These are phyloP conservation scores for Cantharellus cinnabarinus DNA, from an alignment of 768 basidiomycete genomes.

Conservation along the genomic window DNA sequence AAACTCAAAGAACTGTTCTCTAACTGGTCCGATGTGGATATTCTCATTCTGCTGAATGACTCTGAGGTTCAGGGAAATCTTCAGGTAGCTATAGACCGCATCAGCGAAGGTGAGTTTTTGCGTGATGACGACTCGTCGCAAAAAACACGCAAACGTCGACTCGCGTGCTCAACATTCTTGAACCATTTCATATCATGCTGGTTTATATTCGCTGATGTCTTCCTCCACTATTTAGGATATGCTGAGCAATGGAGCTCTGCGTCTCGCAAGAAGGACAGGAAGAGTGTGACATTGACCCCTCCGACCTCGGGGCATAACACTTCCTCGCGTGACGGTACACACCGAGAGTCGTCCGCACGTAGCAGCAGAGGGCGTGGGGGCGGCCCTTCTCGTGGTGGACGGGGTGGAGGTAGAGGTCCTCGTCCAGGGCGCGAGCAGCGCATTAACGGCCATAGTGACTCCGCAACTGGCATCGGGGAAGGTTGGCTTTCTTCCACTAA, in stretches of 20 bases:
- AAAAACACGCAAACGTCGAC: background rate
- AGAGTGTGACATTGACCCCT: conserved; percentile 24
- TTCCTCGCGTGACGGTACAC: conserved; percentile 18
- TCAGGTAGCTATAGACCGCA: conserved; percentile 46
- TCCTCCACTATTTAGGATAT: conserved; percentile 26
- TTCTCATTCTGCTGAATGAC: conserved; percentile 35
- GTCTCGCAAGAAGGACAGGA: conserved; percentile 77
- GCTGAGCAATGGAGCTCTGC: conserved; percentile 70
- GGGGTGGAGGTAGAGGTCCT: conserved; percentile 19
- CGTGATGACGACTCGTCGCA: background rate
- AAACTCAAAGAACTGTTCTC: conserved; percentile 58
- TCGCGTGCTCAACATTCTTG: background rate
- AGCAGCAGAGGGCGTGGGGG: conserved; percentile 28
- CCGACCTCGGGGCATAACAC: conserved; percentile 26
- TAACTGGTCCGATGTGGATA: conserved; percentile 49
- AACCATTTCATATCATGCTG: too few relatives aligned
- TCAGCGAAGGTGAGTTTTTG: conserved; percentile 43
- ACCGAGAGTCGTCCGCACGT: conserved; percentile 32
- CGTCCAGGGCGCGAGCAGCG: background rate
- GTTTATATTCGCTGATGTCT: too few relatives aligned
- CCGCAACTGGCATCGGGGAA: conserved; percentile 21
- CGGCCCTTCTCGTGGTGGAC: conserved; percentile 22
- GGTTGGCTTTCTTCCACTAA: conserved; percentile 17
- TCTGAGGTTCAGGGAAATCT: conserved; percentile 48
- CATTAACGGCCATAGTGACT: conserved; percentile 13